phyloP scores from a whole-genome alignment of 257 asterid genomes.

The Thymus quinquecostatus region DNA sequence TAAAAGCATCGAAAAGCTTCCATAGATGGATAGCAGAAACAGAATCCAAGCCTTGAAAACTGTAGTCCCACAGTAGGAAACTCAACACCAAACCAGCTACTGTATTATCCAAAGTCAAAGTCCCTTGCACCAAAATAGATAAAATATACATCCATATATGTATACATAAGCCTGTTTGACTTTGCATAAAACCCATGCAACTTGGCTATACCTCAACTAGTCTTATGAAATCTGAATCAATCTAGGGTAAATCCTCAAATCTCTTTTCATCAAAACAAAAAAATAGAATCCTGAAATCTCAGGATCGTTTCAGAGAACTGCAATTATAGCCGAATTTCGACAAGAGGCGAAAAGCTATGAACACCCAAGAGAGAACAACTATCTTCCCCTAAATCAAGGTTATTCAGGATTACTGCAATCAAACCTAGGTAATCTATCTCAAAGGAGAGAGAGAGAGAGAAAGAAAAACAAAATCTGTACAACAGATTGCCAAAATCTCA shows the following conservation, averaged over 20 bases:
- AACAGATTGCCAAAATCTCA: conserved; percentile 16
- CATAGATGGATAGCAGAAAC: not conserved
- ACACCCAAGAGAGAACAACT: not conserved
- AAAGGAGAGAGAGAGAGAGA: too few species aligned
- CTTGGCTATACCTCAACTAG: not conserved
- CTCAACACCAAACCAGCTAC: conserved; percentile 10
- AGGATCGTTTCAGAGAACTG: too few species aligned
- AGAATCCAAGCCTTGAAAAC: not conserved
- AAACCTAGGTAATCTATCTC: not conserved
- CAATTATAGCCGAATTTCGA: not conserved
- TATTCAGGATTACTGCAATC: too few species aligned
- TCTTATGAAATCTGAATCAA: not conserved
- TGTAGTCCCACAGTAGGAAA: conserved; percentile 1
- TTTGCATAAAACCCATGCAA: not conserved
- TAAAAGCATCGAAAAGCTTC: not conserved
- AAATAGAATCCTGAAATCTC: too few species aligned
- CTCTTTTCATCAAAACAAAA: not conserved
- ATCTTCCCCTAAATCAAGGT: too few species aligned
- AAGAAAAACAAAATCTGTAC: conserved; percentile 4
- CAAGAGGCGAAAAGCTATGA: not conserved
- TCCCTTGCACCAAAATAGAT: not conserved
- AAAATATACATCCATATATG: not conserved
- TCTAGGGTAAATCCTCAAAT: conserved; percentile 3
- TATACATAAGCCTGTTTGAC: not conserved
- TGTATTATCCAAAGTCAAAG: not conserved